Base-by-base conservation (phyloP, 2,329 filamentous ascomycete species). In the Diplodia sapinea region DNA sequence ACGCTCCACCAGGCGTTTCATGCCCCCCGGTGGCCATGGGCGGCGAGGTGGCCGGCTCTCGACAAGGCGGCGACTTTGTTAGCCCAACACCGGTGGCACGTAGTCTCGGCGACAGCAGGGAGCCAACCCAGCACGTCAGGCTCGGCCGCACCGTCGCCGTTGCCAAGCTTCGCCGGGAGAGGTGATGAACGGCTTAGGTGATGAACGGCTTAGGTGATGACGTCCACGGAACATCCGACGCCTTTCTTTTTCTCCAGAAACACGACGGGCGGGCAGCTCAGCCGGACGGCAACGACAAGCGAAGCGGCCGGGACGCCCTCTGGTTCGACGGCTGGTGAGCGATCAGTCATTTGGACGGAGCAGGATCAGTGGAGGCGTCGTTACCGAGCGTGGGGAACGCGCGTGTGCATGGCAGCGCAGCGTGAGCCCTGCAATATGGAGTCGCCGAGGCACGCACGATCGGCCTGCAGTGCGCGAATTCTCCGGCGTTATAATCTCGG, bases 1-100 rank as follows among this genome's bases (percentile, higher is more conserved):
- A 4, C 43, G 59, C 43, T 63, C 59, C 59, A 63, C 59, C 40
- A 51, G 17, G 29, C n/a, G 59, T 63, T 63, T 63, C 59, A 63
- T 51, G 59, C 31, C 59, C 59, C 9, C 15, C 57, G 43, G n/a
- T 43, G 26, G 43, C 57, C 15, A 31, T 36, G n/a, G 52, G 11
- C 40, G 40, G 40, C 11, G 52, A n/a, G 33, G 33, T 23, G 36
- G 31, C 54, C 31, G 54, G 23, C 26, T 29, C 51, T 29, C 51
- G 15, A 29, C 12, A 9, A n/a, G 51, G 51, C 51, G 54, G 15
- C 54, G 54, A 56, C 29, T 3, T 56, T 23, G 36, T 61, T 50
- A 50, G 40, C 29, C 43, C 31, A 43, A 17, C 26, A 26, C 26
- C 26, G 26, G 26, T 26, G 26, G 26, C 26, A 26, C 29, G 20